Percentiles rank a stretch among this genome's conserved stretches.
Conservation (phyloP, 352 stramenopile species). For the Phytophthora multivora region DNA sequence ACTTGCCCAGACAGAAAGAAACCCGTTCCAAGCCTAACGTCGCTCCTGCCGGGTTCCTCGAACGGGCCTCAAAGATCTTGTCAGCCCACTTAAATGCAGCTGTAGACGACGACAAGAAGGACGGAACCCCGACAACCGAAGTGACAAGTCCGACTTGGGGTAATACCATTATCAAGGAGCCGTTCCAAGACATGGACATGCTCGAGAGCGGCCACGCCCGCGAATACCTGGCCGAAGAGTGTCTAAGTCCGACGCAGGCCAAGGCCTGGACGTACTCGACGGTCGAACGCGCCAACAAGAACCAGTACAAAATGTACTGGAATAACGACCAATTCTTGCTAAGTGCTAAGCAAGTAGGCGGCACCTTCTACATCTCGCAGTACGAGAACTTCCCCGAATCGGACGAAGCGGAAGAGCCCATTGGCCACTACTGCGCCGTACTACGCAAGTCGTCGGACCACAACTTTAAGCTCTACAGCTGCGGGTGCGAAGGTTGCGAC, state of each 20-base stretch:
- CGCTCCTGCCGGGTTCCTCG: constrained; percentile 47
- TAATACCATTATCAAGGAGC: constrained; percentile 63
- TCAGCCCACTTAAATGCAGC: constrained; percentile 29
- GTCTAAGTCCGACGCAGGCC: constrained; percentile 70
- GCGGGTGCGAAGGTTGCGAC: constrained; percentile 86
- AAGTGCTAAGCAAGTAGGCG: constrained; percentile 82
- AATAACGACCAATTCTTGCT: constrained; percentile 87
- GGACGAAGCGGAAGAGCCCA: constrained; percentile 45
- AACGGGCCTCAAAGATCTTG: constrained; percentile 67
- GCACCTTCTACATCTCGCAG: constrained; percentile 90
- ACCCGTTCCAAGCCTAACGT: constrained; percentile 26
- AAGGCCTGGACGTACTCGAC: constrained; percentile 86
- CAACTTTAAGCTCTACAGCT: constrained; percentile 90
- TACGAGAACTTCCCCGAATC: constrained; percentile 88
- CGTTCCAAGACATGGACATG: constrained; percentile 88
- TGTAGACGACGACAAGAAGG: constrained; percentile 30
- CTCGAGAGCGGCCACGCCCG: constrained; percentile 80
- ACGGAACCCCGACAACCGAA: constrained; percentile 17
- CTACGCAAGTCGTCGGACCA: constrained; percentile 73
- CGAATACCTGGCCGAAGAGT: constrained; percentile 87
- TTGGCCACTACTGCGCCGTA: constrained; percentile 78
- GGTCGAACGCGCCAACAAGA: constrained; percentile 84
- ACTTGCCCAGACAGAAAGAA: constrained; percentile 27
- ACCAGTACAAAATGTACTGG: constrained; percentile 89
- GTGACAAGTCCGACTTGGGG: constrained; percentile 50